Conservation (phyloP, 2,329 filamentous ascomycete species). For the Claviceps digitariae region DNA sequence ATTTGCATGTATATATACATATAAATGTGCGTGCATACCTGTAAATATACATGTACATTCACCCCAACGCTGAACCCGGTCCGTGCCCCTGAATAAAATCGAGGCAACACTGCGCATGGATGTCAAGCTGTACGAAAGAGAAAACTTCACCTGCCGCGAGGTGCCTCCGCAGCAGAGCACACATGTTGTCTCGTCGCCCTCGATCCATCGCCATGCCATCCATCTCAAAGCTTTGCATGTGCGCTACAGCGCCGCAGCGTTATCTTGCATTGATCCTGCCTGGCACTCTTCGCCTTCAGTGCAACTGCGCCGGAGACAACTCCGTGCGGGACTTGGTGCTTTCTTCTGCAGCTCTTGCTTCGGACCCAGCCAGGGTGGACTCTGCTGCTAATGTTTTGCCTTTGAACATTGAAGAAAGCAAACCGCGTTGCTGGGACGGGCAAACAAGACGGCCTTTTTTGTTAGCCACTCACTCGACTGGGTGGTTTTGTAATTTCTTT, state of each 20-base stretch:
- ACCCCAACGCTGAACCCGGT: no score
- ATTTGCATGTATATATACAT: background rate
- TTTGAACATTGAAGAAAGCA: background rate
- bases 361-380: no score
- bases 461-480: background rate
- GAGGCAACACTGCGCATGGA: no score
- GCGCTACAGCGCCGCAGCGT: background rate
- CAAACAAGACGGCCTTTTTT: background rate
- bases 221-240: background rate
- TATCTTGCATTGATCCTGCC: background rate
- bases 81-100: no score
- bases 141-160: no score
- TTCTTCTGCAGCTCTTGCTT: background rate
- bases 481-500: background rate
- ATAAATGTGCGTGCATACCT: no score
- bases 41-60: no score
- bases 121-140: no score
- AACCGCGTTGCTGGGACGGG: background rate
- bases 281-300: background rate
- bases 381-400: no score
- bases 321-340: background rate
- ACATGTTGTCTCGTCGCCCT: background rate
- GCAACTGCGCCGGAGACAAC: background rate
- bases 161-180: background rate
- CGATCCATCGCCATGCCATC: background rate